These are phyloP conservation scores for Aphanomyces astaci DNA, from an alignment of 352 stramenopile species.

Conservation along the genomic window DNA sequence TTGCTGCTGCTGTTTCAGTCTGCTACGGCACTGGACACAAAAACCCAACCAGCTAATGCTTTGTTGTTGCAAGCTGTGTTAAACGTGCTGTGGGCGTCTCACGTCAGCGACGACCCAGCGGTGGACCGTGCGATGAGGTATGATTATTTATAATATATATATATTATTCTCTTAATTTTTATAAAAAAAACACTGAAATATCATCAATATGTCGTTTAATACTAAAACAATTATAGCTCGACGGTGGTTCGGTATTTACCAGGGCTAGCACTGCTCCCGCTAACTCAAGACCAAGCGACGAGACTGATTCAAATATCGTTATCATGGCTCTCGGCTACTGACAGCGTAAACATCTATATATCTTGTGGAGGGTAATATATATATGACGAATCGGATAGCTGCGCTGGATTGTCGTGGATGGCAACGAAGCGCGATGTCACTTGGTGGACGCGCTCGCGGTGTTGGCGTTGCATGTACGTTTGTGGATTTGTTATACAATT, in stretches of 20 bases:
- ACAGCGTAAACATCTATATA: too few species aligned
- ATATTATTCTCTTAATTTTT: too few species aligned
- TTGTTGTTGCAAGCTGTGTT: background rate
- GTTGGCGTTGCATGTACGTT: conserved; percentile 20
- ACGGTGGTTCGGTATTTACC: conserved; percentile 41
- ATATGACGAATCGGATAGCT: conserved; percentile 25
- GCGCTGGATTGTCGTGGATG: conserved; percentile 55
- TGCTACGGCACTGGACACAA: background rate
- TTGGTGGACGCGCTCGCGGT: conserved; percentile 31
- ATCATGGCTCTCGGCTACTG: conserved; percentile 45
- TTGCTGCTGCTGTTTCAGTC: background rate
- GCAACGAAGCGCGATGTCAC: conserved; percentile 29
- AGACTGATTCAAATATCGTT: conserved; percentile 31
- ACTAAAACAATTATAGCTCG: conserved; percentile 24
- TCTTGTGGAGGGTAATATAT: too few species aligned
- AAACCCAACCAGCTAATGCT: too few species aligned
- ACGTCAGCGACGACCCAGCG: background rate
- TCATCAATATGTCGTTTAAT: background rate
- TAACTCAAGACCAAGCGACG: background rate
- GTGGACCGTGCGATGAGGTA: conserved; percentile 18
- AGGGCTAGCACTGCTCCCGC: conserved; percentile 19
- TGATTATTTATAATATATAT: too few species aligned
- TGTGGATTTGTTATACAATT: background rate
- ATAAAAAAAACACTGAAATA: too few species aligned
- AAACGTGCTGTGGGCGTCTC: background rate